Conservation (phyloP, 805 yeast species). For the Saccharomycopsis vini region DNA sequence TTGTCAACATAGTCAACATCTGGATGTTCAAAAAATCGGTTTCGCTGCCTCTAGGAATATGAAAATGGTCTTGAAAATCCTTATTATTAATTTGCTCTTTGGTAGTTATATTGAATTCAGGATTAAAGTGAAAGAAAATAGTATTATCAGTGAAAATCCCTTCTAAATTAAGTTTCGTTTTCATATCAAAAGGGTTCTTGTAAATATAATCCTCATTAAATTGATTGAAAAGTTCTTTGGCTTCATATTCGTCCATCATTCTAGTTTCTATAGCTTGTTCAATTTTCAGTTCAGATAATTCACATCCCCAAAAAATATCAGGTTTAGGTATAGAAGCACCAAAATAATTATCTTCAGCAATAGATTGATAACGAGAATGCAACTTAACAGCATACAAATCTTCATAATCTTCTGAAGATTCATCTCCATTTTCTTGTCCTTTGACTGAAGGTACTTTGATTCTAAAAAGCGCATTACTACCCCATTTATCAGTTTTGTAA, state of each 20-base stretch:
- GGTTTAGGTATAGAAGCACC: constrained; percentile 12
- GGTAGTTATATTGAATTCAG: not conserved
- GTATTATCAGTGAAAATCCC: constrained; percentile 19
- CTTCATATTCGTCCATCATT: constrained; percentile 1
- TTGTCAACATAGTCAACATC: not conserved
- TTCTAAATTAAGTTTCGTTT: constrained; percentile 13
- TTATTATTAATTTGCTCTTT: not conserved
- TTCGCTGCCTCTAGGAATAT: constrained; percentile 8
- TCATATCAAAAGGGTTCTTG: constrained; percentile 18
- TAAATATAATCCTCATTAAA: constrained; percentile 9
- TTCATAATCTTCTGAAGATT: not conserved
- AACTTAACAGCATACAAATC: constrained; percentile 8
- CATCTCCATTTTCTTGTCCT: not conserved
- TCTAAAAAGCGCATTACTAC: constrained; percentile 27
- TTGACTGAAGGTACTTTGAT: constrained; percentile 1
- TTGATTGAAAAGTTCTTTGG: constrained; percentile 3
- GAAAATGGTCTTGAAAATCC: constrained; percentile 7
- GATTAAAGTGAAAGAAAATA: constrained; percentile 15
- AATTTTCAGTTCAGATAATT: constrained; percentile 4
- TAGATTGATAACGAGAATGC: constrained; percentile 17
- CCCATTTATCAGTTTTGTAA: constrained; percentile 32
- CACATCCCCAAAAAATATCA: constrained; percentile 19
- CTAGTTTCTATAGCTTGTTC: not conserved
- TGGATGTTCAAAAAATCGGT: constrained; percentile 3
- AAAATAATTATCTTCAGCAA: constrained; percentile 1